phyloP scores from a whole-genome alignment of 2,329 filamentous ascomycete genomes.

The Rugonectria rugulosa region DNA sequence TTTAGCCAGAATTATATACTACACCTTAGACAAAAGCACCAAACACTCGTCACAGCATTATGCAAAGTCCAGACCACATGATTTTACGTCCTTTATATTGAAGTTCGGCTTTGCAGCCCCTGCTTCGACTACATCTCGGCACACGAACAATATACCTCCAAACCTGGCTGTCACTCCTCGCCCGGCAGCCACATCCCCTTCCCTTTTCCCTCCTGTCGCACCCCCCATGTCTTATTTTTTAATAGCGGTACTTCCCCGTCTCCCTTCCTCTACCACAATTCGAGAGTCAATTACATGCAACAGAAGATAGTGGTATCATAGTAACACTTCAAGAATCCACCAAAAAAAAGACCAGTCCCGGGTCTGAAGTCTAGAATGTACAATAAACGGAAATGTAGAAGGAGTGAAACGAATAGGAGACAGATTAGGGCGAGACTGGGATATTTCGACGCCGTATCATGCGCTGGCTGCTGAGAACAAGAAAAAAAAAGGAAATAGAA shows the following conservation, averaged over 20 bases:
- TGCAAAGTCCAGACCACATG: slow-evolving; percentile 1
- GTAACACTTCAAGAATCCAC: slow-evolving; percentile 32
- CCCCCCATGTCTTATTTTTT: slow-evolving; percentile 23
- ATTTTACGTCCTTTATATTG: slow-evolving; percentile 33
- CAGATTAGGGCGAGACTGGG: slow-evolving; percentile 44
- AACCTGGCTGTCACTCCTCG: slow-evolving; percentile 30
- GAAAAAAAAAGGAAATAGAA: slow-evolving; percentile 26
- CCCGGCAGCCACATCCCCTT: slow-evolving; percentile 29
- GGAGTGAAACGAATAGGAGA: slow-evolving; percentile 39
- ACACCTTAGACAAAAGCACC: background rate
- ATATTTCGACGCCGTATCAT: slow-evolving; percentile 41
- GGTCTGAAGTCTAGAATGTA: slow-evolving; percentile 46
- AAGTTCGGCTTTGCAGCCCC: slow-evolving; percentile 29
- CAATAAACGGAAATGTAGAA: slow-evolving; percentile 36
- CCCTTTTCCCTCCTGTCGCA: slow-evolving; percentile 17
- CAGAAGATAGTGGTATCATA: slow-evolving; percentile 44
- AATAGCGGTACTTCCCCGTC: slow-evolving; percentile 5
- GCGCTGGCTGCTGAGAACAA: slow-evolving; percentile 33
- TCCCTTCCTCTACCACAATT: slow-evolving; percentile 27
- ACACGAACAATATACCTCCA: slow-evolving; percentile 23
- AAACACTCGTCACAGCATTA: background rate
- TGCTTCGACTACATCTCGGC: slow-evolving; percentile 23
- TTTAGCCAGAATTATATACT: no score
- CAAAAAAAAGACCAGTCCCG: slow-evolving; percentile 40
- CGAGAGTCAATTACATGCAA: slow-evolving; percentile 42